These are phyloP conservation scores for Leucocoprinus sp. DNA, from an alignment of 768 basidiomycete species.

Conservation along the genomic window DNA sequence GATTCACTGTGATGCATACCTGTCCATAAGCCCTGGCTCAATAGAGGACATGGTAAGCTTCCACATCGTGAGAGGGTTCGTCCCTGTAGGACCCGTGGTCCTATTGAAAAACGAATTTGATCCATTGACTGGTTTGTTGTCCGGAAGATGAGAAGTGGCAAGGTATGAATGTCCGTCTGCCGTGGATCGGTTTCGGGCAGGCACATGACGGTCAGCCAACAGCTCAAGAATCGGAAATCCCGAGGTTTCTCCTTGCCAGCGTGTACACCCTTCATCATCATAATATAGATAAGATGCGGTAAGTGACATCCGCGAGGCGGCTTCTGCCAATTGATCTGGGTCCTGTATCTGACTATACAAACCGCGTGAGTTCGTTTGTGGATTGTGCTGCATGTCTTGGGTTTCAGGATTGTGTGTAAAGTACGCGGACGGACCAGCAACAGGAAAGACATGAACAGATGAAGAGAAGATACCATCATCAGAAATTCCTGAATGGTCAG, in stretches of 20 bases:
- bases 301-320: conserved; percentile 54
- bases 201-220: conserved; percentile 62
- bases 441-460: conserved; percentile 66
- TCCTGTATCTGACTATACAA: conserved; percentile 14
- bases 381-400: conserved; percentile 39
- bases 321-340: conserved; percentile 45
- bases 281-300: conserved; percentile 79
- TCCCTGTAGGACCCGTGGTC: conserved; percentile 60
- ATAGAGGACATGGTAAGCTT: conserved; percentile 80
- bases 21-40: conserved; percentile 89
- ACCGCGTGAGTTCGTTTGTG: conserved; percentile 26
- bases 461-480: conserved; percentile 68
- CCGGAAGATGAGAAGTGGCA: conserved; percentile 14
- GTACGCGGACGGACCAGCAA: conserved; percentile 75
- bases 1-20: conserved; percentile 33
- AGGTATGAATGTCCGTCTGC: conserved; percentile 8
- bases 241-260: conserved; percentile 92
- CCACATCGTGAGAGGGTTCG: conserved; percentile 86
- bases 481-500: conserved; percentile 31
- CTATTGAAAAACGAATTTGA: conserved; percentile 67
- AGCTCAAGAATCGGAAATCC: conserved; percentile 84
- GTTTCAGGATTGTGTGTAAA: conserved; percentile 44
- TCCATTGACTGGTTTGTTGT: conserved; percentile 24
- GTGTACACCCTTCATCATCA: conserved; percentile 79
- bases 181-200: conserved; percentile 22